Conservation (phyloP, 2,329 filamentous ascomycete genomes). For the Penicillium sclerotigenum region DNA sequence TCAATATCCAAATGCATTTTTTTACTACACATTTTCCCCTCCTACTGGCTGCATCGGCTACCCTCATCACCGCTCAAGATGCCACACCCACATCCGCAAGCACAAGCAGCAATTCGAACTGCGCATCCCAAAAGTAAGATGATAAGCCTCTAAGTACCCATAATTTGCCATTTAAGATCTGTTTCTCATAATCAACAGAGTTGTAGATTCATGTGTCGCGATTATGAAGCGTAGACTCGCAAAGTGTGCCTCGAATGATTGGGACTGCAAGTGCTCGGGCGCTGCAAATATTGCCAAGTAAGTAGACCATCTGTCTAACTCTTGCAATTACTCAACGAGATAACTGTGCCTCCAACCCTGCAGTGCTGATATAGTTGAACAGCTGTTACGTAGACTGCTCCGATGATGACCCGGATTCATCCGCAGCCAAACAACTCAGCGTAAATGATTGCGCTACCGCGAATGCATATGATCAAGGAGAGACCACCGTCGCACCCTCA, state of each 20-base stretch:
- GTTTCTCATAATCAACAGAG: constrained; percentile 6
- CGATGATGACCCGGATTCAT: constrained; percentile 11
- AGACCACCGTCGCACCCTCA: constrained; percentile 12
- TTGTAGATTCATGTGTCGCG: constrained; percentile 18
- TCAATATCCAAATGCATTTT: constrained; percentile 1
- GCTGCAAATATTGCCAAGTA: constrained; percentile 23
- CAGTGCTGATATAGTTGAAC: not conserved
- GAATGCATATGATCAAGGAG: constrained; percentile 20
- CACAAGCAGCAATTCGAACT: constrained; percentile 4
- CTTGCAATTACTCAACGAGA: not conserved
- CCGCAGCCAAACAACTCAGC: constrained; percentile 14
- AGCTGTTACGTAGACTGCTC: constrained; percentile 23
- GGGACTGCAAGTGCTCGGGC: constrained; percentile 24
- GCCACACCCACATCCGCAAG: not conserved
- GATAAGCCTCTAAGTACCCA: not conserved
- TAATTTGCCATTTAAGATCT: too few relatives aligned
- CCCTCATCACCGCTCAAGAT: constrained; percentile 10
- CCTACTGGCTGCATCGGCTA: constrained; percentile 3
- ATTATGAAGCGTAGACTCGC: constrained; percentile 13
- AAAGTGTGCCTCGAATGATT: constrained; percentile 13
- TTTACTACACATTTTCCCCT: not conserved
- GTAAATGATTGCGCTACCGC: constrained; percentile 19
- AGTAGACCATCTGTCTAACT: not conserved
- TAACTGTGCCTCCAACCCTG: too few relatives aligned
- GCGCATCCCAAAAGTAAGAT: constrained; percentile 14